phyloP scores from a whole-genome alignment of 352 stramenopile species.

The Thalassiosira sp. region DNA sequence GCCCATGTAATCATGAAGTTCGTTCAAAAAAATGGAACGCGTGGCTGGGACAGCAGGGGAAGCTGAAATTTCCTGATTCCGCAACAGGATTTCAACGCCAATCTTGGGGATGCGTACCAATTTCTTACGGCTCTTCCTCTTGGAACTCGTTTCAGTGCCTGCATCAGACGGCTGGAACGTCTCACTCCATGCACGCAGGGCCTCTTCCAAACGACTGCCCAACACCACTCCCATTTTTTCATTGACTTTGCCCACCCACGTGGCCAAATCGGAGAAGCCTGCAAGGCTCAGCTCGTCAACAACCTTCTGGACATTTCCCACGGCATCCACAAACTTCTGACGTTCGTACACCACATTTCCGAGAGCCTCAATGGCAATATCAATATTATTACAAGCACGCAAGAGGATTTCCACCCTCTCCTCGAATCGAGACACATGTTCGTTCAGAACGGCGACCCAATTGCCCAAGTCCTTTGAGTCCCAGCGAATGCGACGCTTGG shows the following conservation, averaged over 20 bases:
- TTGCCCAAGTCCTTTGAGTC: slow-evolving; percentile 72
- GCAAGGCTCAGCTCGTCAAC: slow-evolving; percentile 94
- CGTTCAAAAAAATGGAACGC: slow-evolving; percentile 86
- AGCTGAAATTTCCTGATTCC: slow-evolving; percentile 96
- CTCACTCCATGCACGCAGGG: slow-evolving; percentile 67
- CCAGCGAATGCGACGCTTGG: slow-evolving; percentile 74
- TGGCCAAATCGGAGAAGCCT: slow-evolving; percentile 90
- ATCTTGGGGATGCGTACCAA: slow-evolving; percentile 64
- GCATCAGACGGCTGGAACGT: slow-evolving; percentile 35
- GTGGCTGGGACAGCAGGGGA: slow-evolving; percentile 93
- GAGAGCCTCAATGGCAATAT: slow-evolving; percentile 87
- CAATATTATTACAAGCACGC: slow-evolving; percentile 90
- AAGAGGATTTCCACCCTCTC: slow-evolving; percentile 97
- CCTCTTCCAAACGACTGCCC: slow-evolving; percentile 79
- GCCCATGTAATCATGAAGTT: slow-evolving; percentile 92
- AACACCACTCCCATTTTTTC: slow-evolving; percentile 87
- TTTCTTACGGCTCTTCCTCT: slow-evolving; percentile 40
- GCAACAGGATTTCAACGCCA: slow-evolving; percentile 90
- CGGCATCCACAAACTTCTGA: slow-evolving; percentile 69
- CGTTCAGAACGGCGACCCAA: slow-evolving; percentile 82
- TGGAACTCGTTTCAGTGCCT: slow-evolving; percentile 12
- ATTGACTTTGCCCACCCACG: slow-evolving; percentile 92
- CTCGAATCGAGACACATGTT: slow-evolving; percentile 94
- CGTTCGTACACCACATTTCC: slow-evolving; percentile 76
- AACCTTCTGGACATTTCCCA: slow-evolving; percentile 89